Conservation (phyloP, 192 early-diverging fungal genomes). For the Jimgerdemannia flammicorona region DNA sequence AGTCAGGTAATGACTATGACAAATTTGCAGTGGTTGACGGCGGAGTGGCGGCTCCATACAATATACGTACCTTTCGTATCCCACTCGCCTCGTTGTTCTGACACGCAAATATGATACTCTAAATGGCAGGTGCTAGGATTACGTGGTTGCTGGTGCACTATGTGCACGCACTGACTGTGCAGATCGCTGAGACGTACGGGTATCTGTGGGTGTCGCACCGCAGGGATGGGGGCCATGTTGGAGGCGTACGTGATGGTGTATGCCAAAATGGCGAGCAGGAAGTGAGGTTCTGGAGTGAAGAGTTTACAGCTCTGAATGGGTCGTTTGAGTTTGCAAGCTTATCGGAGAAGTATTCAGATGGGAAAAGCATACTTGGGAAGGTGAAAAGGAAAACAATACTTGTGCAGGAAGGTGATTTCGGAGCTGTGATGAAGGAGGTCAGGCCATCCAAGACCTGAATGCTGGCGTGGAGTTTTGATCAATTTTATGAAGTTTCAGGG, state of each 20-base stretch:
- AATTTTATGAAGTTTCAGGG: too few species aligned
- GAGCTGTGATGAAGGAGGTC: constrained; percentile 24
- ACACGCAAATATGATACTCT: constrained; percentile 23
- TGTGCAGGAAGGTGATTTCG: constrained; percentile 11
- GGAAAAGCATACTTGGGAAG: background rate
- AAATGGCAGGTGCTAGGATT: constrained; percentile 25
- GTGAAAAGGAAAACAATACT: constrained; percentile 18
- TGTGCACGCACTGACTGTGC: constrained; percentile 35
- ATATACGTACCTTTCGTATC: constrained; percentile 9
- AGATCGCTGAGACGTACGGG: constrained; percentile 34
- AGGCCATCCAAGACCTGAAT: constrained; percentile 2
- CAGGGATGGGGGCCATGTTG: constrained; percentile 23
- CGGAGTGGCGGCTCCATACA: constrained; percentile 2
- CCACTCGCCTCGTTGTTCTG: constrained; percentile 18
- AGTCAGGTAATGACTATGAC: background rate
- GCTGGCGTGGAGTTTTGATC: too few species aligned
- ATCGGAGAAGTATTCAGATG: constrained; percentile 28
- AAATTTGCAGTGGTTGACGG: constrained; percentile 15
- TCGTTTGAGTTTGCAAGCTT: constrained; percentile 42
- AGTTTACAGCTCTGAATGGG: constrained; percentile 45
- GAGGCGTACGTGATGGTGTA: constrained; percentile 50
- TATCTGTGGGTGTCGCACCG: constrained; percentile 29
- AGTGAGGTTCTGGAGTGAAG: constrained; percentile 49
- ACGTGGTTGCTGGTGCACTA: constrained; percentile 33
- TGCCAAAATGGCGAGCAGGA: constrained; percentile 25